Conservation (phyloP, 1,139 yeast species). For the Suhomyces bribrorum region DNA sequence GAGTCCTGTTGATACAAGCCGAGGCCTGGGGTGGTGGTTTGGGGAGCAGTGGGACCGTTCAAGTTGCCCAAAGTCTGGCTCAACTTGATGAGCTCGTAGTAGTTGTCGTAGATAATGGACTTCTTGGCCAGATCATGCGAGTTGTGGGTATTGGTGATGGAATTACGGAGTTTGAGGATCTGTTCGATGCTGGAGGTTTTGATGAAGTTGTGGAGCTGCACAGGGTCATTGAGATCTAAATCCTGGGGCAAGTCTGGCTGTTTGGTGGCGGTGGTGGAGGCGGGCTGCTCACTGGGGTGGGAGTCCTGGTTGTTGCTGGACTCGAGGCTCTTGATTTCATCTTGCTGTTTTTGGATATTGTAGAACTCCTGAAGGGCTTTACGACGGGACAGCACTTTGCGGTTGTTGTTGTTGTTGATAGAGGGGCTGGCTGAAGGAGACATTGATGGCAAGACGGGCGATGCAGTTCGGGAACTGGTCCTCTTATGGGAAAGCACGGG, state of each 20-base stretch:
- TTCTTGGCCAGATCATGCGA: constrained; percentile 47
- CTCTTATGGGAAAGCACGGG: constrained; percentile 22
- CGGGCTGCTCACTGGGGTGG: too few species aligned
- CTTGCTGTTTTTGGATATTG: constrained; percentile 28
- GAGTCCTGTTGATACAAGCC: constrained; percentile 13
- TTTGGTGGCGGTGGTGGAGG: constrained; percentile 1
- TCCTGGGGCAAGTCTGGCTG: too few species aligned
- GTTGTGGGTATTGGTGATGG: constrained; percentile 33
- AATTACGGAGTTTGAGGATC: constrained; percentile 38
- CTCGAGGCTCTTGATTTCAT: constrained; percentile 6
- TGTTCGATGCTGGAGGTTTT: constrained; percentile 28
- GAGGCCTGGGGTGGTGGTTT: constrained; percentile 8
- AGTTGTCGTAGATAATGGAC: constrained; percentile 49
- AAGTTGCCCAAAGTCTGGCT: constrained; percentile 38
- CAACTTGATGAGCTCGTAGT: constrained; percentile 46
- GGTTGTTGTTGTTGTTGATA: too few species aligned
- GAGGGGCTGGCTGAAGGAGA: constrained; percentile 12
- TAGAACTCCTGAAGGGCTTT: constrained; percentile 49
- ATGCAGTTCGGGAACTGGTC: constrained; percentile 9
- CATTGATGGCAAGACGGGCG: constrained; percentile 13
- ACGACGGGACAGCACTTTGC: constrained; percentile 44
- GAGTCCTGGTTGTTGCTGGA: constrained; percentile 8
- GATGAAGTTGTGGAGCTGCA: constrained; percentile 21
- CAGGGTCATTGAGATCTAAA: constrained; percentile 23
- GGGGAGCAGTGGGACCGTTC: constrained; percentile 22